phyloP scores from a whole-genome alignment of 2,329 filamentous ascomycete species.

The Colletotrichum lentis region DNA sequence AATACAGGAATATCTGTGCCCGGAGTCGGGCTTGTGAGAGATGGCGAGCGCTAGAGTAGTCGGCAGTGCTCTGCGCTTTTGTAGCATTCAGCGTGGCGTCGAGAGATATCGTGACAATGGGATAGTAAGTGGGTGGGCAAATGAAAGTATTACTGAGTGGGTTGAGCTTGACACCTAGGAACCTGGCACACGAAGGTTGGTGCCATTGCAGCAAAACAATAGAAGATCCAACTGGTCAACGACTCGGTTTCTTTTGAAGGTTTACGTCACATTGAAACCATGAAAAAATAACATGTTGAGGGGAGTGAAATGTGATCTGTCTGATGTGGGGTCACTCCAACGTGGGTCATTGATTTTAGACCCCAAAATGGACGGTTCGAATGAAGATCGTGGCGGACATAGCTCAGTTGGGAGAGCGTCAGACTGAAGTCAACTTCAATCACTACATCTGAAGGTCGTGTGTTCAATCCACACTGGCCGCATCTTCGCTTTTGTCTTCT shows the following conservation, averaged over 20 bases:
- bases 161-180: too few species aligned
- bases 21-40: constrained; percentile 20
- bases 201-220: too few species aligned
- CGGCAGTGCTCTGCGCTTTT: background rate
- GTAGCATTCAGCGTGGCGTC: constrained; percentile 4
- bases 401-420: constrained; percentile 38
- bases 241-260: too few species aligned
- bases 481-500: background rate
- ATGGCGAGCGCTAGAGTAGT: background rate
- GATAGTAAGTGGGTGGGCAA: background rate
- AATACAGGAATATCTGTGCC: constrained; percentile 57
- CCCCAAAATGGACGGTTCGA: accelerated
- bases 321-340: background rate
- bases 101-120: too few species aligned
- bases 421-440: constrained; percentile 38
- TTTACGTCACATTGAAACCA: too few species aligned
- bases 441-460: constrained; percentile 36
- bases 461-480: constrained; percentile 37
- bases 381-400: constrained; percentile 28
- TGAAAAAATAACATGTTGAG: too few species aligned
- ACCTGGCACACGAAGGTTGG: background rate
- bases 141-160: background rate
- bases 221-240: too few species aligned
- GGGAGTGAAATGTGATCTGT: too few species aligned
- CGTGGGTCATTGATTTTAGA: background rate